Base-by-base conservation (phyloP, 2,329 filamentous ascomycete genomes). In the Beauveria sp. region DNA sequence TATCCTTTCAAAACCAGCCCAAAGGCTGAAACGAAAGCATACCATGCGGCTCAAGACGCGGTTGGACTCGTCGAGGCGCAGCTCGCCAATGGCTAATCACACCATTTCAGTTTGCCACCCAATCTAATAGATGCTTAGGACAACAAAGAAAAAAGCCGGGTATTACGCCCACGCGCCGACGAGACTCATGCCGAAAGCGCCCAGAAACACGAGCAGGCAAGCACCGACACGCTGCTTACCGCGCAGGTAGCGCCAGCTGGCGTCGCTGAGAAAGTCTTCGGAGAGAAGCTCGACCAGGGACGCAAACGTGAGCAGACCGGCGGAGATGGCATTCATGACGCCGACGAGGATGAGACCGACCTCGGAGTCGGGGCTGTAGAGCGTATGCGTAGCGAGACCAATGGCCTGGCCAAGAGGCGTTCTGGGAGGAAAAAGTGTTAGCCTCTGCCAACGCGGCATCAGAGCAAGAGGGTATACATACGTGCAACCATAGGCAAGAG, bases 401-500 rank as follows among this genome's bases (percentile, higher is more conserved):
- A 91, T 84, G 1, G 87, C 88, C 70, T 90, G 88, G n/a, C 88
- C 88, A 34, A 89, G 76, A 0, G 88, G 88, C 1, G 88, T 86
- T 65, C 75, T 63, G 12, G 34, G 34, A 38, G 34, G 2, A 9
- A n/a, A 24, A 7, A 2, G 7, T 12, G 46, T 71, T 43, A 70
- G 64, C 8, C 22, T 51, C 3, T 28, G 24, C n/a, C 10, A 20
- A 43, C 5, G 18, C 20, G 8, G 9, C 12, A 22, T 22, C 12
- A 3, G 9, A 2, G 12, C 38, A 38, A 31, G 7, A 12, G 4
- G 3, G 26, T 31, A 2, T 34, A 84, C 74, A 66, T 69, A 76
- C 72, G 76, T 81, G 72, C 75, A 77, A 20, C 84, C 84, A 64
- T 86, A 87, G 31, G 82, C 81, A 8, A 83, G 66, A 3, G 82